Base-by-base conservation (phyloP, 257 asterid genomes). In the Rauvolfia tetraphylla region DNA sequence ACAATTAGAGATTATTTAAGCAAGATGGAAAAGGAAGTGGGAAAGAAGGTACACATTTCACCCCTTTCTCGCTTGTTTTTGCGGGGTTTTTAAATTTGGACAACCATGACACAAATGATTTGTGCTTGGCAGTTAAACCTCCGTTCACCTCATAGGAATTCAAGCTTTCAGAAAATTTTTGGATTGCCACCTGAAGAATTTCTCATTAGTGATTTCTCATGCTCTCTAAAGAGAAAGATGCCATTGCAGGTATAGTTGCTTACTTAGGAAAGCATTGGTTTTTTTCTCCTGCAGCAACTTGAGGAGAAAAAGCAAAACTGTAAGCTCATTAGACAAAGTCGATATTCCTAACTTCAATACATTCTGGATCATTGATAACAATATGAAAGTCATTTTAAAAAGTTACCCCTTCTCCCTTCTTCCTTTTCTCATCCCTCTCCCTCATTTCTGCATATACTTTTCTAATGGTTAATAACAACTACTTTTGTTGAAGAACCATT, bases 141-240 rank as follows among this genome's bases (percentile, higher is more conserved):
- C 51, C 82, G 92, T 46, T 92, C 98, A 23, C 98, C 97, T 23
- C 98, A 94, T 74, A 76, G 87, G 86, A 94, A 89, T 66, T 89
- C 95, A 33, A 82, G 85, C 31, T 94, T 94, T 66, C 98, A 94
- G 81, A 94, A 89, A 75, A 63, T 75, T n/a, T 94, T 94, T 76
- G 89, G 91, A 66, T 79, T 92, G 86, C 98, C 98, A 23, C 89
- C 95, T 0, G 98, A 94, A 80, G 98, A 94, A 73, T 94, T 92
- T 84, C 96, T 94, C 73, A 86, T 94, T 79, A 90, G 87, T 46
- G 98, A 94, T 85, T 94, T 85, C 81, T 85, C 97, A 4, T 94
- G 98, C 84, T 94, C 98, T 58, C 82, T 94, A 44, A 94, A 81
- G 83, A 86, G 98, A 77, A 94, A 87, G 85, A 80, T 94, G 93